A percentile compares a stretch with the other conserved stretches of the same genome.
Evolutionary conservation across 345 rosid species (phyloP).

Genomic region (Abelmoschus esculentus): DNA sequence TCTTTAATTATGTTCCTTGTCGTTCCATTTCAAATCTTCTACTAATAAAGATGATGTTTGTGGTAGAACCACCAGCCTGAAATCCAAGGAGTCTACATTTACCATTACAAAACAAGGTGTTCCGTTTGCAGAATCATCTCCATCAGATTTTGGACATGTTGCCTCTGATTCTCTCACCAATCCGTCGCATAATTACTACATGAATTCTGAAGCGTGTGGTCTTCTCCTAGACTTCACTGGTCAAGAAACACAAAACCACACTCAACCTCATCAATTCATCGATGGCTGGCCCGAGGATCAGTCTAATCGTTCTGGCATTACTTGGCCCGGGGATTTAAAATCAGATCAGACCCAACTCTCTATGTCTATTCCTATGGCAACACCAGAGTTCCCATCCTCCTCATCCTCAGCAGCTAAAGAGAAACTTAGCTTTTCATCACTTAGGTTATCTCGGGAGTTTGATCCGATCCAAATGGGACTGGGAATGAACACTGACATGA

Average conservation of each 20-base stretch:
- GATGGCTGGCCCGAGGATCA: slow-evolving; percentile 42
- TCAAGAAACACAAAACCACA: slow-evolving; percentile 27
- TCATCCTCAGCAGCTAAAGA: slow-evolving; percentile 33
- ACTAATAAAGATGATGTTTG: slow-evolving; percentile 6
- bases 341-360: slow-evolving; percentile 51
- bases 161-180: slow-evolving; percentile 41
- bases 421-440: slow-evolving; percentile 37
- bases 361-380: slow-evolving; percentile 51
- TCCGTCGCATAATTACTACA: slow-evolving; percentile 28
- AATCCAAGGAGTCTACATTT: slow-evolving; percentile 17
- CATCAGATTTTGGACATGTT: slow-evolving; percentile 40
- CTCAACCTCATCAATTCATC: slow-evolving; percentile 25
- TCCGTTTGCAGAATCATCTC: slow-evolving; percentile 20
- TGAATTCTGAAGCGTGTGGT: slow-evolving; percentile 22
- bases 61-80: slow-evolving; percentile 32
- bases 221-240: slow-evolving; percentile 20
- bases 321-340: slow-evolving; percentile 32
- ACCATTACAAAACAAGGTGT: slow-evolving; percentile 28
- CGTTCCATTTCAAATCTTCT: background rate
- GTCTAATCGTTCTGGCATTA: slow-evolving; percentile 19
- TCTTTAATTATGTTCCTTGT: background rate
- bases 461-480: slow-evolving; percentile 37
- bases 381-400: slow-evolving; percentile 39
- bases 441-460: slow-evolving; percentile 41
- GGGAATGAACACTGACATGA: slow-evolving; percentile 17